These are phyloP conservation scores for Amphichorda felina DNA, from an alignment of 2,329 filamentous ascomycete species.

Conservation along the genomic window DNA sequence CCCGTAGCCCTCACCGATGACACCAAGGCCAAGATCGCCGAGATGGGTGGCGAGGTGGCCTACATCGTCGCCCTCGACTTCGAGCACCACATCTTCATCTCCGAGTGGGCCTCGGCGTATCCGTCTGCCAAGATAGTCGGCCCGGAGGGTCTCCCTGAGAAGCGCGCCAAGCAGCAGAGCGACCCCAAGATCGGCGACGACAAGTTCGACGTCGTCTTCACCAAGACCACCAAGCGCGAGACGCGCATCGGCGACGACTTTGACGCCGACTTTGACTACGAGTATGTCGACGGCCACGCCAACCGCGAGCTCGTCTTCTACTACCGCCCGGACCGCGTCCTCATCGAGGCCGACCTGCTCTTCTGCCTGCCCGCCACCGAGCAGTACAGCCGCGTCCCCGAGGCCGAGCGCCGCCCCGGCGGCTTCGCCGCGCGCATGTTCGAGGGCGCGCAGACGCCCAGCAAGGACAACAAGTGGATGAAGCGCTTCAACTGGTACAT, in stretches of 20 bases:
- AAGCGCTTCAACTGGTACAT: conserved; percentile 77
- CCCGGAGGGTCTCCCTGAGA: conserved; percentile 72
- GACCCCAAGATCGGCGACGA: conserved; percentile 34
- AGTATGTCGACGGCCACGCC: conserved; percentile 67
- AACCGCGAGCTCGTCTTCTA: conserved; percentile 86
- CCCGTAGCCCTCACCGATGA: conserved; percentile 75
- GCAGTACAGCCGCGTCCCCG: conserved; percentile 66
- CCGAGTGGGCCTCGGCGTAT: conserved; percentile 70
- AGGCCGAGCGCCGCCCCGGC: conserved; percentile 14
- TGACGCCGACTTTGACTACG: conserved; percentile 73
- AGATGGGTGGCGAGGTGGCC: conserved; percentile 56
- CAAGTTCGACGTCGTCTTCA: conserved; percentile 58
- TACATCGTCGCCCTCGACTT: conserved; percentile 84
- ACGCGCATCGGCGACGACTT: conserved; percentile 62
- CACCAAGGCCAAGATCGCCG: conserved; percentile 50
- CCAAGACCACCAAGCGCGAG: conserved; percentile 36
- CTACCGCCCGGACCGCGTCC: conserved; percentile 64
- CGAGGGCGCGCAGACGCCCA: conserved; percentile 41
- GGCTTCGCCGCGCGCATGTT: conserved; percentile 32
- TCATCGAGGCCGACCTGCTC: conserved; percentile 83
- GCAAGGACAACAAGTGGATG: conserved; percentile 51
- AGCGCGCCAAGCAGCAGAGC: conserved; percentile 49
- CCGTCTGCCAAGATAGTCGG: conserved; percentile 72
- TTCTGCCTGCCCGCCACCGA: conserved; percentile 86
- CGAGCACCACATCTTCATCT: conserved; percentile 92